Conservation (phyloP, 768 basidiomycete species). For the Rubroboletus pulcherrimus region DNA sequence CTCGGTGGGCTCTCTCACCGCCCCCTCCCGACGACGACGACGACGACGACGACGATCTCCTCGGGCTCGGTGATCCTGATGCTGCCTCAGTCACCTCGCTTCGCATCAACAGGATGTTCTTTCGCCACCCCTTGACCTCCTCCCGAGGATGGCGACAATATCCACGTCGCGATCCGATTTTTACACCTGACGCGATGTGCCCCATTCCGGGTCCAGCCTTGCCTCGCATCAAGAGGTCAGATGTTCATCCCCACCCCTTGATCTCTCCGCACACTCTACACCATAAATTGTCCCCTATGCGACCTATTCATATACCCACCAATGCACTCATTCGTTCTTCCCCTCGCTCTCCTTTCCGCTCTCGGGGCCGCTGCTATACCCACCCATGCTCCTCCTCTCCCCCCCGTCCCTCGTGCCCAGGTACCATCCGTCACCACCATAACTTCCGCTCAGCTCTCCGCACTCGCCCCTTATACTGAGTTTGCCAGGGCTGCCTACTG, state of each 20-base stretch:
- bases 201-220: neutral
- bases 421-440: constrained; percentile 19
- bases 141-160: neutral
- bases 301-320: neutral
- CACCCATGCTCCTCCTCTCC: neutral
- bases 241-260: too few species aligned
- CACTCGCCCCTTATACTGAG: constrained; percentile 45
- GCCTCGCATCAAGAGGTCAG: neutral
- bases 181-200: neutral
- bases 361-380: constrained; percentile 5
- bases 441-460: constrained; percentile 31
- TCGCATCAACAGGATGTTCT: too few species aligned
- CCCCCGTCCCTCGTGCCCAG: neutral
- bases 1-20: too few species aligned
- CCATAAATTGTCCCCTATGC: neutral
- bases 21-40: neutral
- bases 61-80: neutral
- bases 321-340: neutral
- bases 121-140: neutral
- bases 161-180: neutral
- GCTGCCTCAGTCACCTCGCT: neutral
- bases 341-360: constrained; percentile 1
- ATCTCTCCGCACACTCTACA: neutral
- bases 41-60: neutral
- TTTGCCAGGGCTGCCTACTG: constrained; percentile 59